phyloP scores from a whole-genome alignment of 768 basidiomycete genomes.

The Mycena amicta region DNA sequence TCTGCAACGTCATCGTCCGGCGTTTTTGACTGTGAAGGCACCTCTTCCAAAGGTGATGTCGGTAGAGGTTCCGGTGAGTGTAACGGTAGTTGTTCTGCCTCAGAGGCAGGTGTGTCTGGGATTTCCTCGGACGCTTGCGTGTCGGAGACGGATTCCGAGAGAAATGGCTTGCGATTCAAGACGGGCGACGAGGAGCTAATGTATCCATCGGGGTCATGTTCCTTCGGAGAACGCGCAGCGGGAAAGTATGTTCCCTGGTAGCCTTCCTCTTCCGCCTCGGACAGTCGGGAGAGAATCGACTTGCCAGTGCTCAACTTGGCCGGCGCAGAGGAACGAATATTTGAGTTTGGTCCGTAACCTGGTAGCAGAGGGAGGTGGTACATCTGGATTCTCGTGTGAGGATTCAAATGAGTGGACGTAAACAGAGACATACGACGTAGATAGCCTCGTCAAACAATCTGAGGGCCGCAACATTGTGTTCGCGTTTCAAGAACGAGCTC shows the following conservation, averaged over 20 bases:
- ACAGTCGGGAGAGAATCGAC: conserved; percentile 67
- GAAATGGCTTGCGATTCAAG: conserved; percentile 37
- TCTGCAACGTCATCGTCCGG: conserved; percentile 64
- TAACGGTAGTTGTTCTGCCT: conserved; percentile 8
- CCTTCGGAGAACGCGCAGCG: conserved; percentile 33
- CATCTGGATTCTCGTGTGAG: conserved; percentile 53
- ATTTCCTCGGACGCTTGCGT: conserved; percentile 16
- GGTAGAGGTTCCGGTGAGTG: neutral
- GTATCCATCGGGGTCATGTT: conserved; percentile 62
- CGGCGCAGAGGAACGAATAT: conserved; percentile 81
- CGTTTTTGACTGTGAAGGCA: conserved; percentile 17
- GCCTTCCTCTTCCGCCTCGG: conserved; percentile 87
- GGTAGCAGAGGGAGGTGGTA: conserved; percentile 91
- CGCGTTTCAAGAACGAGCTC: conserved; percentile 84
- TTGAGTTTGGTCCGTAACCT: conserved; percentile 84
- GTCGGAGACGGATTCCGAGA: conserved; percentile 6
- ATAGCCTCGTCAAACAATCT: conserved; percentile 92
- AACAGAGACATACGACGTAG: conserved; percentile 72
- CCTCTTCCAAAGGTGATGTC: neutral
- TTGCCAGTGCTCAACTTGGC: conserved; percentile 53
- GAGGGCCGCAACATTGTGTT: conserved; percentile 88
- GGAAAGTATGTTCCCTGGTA: conserved; percentile 87
- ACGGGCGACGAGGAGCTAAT: conserved; percentile 54
- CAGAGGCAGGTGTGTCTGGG: conserved; percentile 15
- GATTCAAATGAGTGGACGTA: neutral